phyloP scores from a whole-genome alignment of 1,284 basidiomycete genomes.

The Cerioporus squamosus region DNA sequence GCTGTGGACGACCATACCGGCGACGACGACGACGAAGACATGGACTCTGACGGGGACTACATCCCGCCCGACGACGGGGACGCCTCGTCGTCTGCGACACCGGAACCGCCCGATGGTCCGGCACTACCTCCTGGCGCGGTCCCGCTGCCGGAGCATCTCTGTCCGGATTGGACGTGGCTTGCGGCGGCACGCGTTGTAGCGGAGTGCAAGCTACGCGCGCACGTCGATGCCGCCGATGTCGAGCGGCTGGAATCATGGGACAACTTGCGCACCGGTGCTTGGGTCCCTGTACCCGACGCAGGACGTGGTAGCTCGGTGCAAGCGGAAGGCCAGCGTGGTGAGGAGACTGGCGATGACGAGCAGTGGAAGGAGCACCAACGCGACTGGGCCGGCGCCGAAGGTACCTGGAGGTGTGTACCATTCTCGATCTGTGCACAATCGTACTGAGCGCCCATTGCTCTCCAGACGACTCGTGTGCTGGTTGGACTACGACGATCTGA shows the following conservation, averaged over 20 bases:
- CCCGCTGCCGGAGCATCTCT: constrained; percentile 17
- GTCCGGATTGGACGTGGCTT: constrained; percentile 37
- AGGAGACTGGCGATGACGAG: neutral
- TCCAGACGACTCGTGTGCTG: constrained; percentile 58
- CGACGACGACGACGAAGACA: constrained; percentile 19
- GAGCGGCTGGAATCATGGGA: constrained; percentile 40
- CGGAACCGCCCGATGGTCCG: neutral
- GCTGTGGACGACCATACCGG: constrained; percentile 6
- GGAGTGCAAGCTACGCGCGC: constrained; percentile 30
- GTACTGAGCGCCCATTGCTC: neutral
- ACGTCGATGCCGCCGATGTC: constrained; percentile 17
- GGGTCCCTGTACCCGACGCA: constrained; percentile 37
- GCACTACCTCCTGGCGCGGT: neutral
- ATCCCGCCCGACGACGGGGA: constrained; percentile 26
- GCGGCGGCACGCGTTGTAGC: constrained; percentile 32
- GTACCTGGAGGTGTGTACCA: constrained; percentile 52
- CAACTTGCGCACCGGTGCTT: constrained; percentile 42
- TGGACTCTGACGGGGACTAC: constrained; percentile 26
- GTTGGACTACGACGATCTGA: constrained; percentile 59
- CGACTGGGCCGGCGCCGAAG: constrained; percentile 63
- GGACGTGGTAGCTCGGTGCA: neutral
- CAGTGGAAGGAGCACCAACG: constrained; percentile 42
- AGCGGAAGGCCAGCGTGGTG: neutral
- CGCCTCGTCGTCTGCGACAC: neutral
- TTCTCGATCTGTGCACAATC: too few species aligned